Evolutionary conservation across 805 yeast genomes (phyloP), one percentile per base, ranked within the genome.

Genomic region (Helenozyma baotianmanensis): DNA sequence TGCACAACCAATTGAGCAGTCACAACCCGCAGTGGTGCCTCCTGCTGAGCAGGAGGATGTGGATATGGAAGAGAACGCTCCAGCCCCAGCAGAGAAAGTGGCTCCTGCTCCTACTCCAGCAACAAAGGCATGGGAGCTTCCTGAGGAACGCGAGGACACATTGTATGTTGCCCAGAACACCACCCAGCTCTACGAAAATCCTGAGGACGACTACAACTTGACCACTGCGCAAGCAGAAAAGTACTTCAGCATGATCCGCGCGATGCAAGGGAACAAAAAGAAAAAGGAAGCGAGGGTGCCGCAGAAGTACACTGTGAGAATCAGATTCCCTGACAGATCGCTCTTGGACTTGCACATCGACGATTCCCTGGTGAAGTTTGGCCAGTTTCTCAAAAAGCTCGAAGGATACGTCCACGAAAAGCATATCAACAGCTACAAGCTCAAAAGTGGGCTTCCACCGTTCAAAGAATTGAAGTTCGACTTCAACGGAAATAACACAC

Each of bases 191-290:
- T 66, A 64, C 35, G 68, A 64, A 14, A 66, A 65, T 37, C 70
- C 70, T 3, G 70, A 64, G 12, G 60, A 55, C 23, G 71, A 66
- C 40, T 66, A 66, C 43, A 56, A 61, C 14, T 46, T 66, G 56
- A 62, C 69, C 1, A 45, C 59, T 4, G 33, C 51, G 12, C 70
- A 66, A 39, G 68, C 65, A 2, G 58, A 59, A 36, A 48, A 49
- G 13, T 66, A 66, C 42, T 64, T 59, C 30, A 54, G 58, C 30
- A 38, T 58, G 13, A 54, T 66, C 27, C 52, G 53, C 30, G 47
- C 54, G n/a, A 53, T 60, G 27, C 50, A 46, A 25, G 28, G 27
- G 2, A 25, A 45, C 24, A 45, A 39, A 14, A 34, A 36, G 22
- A 40, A 45, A 12, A 48, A 42, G 6, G 19, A 28, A 2, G 33